phyloP scores from a whole-genome alignment of 2,329 filamentous ascomycete genomes.

The Plenodomus biglobosus region DNA sequence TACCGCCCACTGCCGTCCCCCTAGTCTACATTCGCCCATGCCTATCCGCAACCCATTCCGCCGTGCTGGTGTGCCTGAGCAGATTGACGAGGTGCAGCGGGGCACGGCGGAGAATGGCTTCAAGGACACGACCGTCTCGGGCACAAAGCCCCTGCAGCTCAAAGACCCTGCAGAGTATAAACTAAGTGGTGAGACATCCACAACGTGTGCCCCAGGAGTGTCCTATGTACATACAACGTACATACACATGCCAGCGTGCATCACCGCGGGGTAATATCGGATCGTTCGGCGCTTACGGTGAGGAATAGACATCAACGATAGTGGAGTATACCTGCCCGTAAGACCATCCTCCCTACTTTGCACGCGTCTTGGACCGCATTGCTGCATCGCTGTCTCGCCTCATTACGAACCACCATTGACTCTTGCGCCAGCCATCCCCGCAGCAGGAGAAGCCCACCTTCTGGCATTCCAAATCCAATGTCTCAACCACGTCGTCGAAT shows the following conservation, averaged over 20 bases:
- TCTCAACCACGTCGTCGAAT: constrained; percentile 56
- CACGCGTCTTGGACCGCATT: constrained; percentile 2
- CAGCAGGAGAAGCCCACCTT: constrained; percentile 80
- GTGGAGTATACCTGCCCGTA: constrained; percentile 91
- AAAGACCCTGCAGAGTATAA: constrained; percentile 55
- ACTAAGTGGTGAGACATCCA: constrained; percentile 50
- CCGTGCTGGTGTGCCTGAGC: constrained; percentile 38
- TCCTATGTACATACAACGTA: too few relatives aligned
- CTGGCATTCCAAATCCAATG: constrained; percentile 61
- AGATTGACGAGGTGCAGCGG: constrained; percentile 37
- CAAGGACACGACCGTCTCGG: constrained; percentile 38
- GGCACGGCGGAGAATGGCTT: constrained; percentile 37
- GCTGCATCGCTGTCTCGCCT: not conserved
- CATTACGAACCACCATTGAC: constrained; percentile 17
- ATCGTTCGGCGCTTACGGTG: constrained; percentile 28
- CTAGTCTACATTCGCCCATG: constrained; percentile 28
- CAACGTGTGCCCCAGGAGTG: constrained; percentile 6
- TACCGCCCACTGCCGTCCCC: constrained; percentile 17
- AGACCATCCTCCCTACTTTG: constrained; percentile 34
- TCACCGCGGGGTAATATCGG: constrained; percentile 3
- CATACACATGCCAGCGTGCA: constrained; percentile 2
- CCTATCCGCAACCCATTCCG: constrained; percentile 48
- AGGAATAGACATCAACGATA: constrained; percentile 84
- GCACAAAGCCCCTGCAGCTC: constrained; percentile 47
- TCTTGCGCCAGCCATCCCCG: constrained; percentile 65